These are phyloP conservation scores for Arthroderma uncinatum DNA, from an alignment of 2,329 filamentous ascomycete genomes.

Conservation along the genomic window DNA sequence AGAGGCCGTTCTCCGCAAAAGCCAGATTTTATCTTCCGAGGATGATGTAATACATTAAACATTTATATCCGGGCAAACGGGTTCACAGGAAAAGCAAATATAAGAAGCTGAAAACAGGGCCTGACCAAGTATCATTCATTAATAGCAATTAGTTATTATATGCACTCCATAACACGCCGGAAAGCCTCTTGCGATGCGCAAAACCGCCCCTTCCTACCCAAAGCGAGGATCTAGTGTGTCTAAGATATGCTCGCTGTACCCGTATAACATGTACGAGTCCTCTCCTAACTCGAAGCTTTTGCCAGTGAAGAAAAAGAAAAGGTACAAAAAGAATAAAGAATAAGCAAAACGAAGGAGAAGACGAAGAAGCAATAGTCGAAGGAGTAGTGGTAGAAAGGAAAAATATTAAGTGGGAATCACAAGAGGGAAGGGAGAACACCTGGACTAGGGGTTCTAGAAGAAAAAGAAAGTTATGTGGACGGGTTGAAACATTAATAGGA, in stretches of 20 bases:
- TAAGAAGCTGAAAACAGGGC: background rate
- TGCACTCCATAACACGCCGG: background rate
- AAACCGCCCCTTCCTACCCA: background rate
- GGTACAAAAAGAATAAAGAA: background rate
- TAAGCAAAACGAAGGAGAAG: background rate
- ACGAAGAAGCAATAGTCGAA: background rate
- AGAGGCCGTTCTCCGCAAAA: background rate
- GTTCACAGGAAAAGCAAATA: background rate
- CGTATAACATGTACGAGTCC: background rate
- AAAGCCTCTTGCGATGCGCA: background rate
- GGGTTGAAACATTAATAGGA: background rate
- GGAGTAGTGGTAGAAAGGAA: background rate
- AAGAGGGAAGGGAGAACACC: background rate
- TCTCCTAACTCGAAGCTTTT: background rate
- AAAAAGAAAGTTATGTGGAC: background rate
- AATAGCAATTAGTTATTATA: constrained; percentile 2
- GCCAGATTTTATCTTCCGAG: background rate
- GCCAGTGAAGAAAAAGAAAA: background rate
- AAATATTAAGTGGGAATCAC: background rate
- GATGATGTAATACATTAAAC: background rate
- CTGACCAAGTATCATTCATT: background rate
- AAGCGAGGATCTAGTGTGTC: background rate
- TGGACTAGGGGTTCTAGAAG: background rate
- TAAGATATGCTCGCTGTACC: background rate
- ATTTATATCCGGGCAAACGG: no score